Base-by-base conservation (phyloP, 306 rosid genomes). In the Quercus rubra region DNA sequence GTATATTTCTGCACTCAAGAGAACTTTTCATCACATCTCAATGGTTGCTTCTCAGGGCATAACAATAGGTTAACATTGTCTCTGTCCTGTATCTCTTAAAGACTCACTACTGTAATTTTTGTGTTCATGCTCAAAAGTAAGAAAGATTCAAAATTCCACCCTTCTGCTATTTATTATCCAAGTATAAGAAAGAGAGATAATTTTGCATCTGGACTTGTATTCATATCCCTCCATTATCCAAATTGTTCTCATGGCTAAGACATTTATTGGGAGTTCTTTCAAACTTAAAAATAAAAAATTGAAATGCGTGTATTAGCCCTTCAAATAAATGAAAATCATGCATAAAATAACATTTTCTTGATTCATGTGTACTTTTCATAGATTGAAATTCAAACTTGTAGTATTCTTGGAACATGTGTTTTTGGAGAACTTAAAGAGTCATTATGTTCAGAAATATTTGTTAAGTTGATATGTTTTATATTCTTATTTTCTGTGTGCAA, bases 11-110 rank as follows among this genome's bases (percentile, higher is more conserved):
- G 92, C 98, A 67, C 85, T 94, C 52, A 92, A 87, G 82, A 94
- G 85, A 82, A 87, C 98, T 52, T 94, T 94, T 87, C 82, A 92
- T 71, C 93, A 89, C 75, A 83, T 92, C 77, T 85, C 91, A 41
- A 83, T 94, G 91, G 88, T 94, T 87, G 98, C 98, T 83, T 92
- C 98, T 74, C 98, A 89, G 74, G 98, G 98, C 82, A 89, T 94
- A 79, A 88, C 78, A 43, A 78, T 86, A 55, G 98, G 97, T 92
- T 83, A 74, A 30, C 20, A 75, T 78, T 31, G n/a, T 70, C 25
- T 70, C 30, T 14, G 27, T 41, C 70, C 11, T 35, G 23, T 58
- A 20, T 18, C 56, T 52, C 49, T 27, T 57, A 75, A 35, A 35
- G 79, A 21, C 46, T 49, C 25, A 23, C 43, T 17, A 46, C 52